phyloP scores from a whole-genome alignment of 768 basidiomycete species.

The Hydnomerulius pinastri region DNA sequence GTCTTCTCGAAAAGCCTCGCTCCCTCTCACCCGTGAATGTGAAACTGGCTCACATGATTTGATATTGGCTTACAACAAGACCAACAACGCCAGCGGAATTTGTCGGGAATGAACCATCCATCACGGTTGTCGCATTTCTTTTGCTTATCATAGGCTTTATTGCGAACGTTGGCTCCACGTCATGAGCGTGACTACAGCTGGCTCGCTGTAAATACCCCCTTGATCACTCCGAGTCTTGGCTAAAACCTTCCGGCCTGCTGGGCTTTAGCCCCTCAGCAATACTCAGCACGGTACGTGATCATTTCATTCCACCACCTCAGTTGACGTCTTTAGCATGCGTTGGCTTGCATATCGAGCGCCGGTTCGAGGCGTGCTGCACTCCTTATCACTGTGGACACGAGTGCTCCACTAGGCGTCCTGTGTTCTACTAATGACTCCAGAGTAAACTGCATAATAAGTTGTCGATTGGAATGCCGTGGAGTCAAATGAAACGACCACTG shows the following conservation, averaged over 20 bases:
- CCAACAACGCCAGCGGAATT: not conserved
- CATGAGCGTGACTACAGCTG: not conserved
- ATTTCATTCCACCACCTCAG: not conserved
- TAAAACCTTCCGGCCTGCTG: not conserved
- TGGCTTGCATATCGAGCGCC: not conserved
- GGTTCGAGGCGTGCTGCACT: not conserved
- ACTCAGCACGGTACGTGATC: not conserved
- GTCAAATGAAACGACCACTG: no score
- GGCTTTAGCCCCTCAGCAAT: not conserved
- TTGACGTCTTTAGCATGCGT: not conserved
- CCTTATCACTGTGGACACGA: not conserved
- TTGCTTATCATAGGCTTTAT: not conserved
- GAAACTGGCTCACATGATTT: not conserved
- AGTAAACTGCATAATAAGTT: not conserved
- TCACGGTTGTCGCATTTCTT: not conserved
- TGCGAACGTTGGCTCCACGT: not conserved
- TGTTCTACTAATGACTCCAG: no score
- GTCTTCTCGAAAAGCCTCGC: not conserved
- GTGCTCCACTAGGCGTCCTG: not conserved
- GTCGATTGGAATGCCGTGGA: no score
- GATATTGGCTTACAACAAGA: not conserved
- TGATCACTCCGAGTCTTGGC: not conserved
- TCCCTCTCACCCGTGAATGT: not conserved
- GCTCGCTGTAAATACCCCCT: not conserved
- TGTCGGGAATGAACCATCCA: not conserved